Evolutionary conservation across 805 yeast species (phyloP).

Genomic region (Teunomyces pallodes): DNA sequence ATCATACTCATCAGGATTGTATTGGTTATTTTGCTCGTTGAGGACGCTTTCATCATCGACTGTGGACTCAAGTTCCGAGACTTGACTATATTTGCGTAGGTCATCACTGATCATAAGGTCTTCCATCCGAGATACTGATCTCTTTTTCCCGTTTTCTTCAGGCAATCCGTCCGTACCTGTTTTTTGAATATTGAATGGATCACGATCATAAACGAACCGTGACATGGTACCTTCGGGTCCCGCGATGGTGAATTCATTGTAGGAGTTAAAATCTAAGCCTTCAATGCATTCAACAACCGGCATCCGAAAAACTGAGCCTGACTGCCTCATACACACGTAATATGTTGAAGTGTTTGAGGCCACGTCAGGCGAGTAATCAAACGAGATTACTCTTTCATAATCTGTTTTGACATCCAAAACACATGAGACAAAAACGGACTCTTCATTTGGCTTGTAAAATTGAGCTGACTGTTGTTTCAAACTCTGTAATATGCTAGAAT

Average conservation of each 20-base stretch:
- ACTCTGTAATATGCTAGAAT: constrained; percentile 14
- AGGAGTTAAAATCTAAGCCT: constrained; percentile 62
- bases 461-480: constrained; percentile 37
- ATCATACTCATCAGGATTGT: constrained; percentile 16
- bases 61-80: constrained; percentile 23
- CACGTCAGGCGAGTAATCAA: constrained; percentile 70
- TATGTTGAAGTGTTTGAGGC: constrained; percentile 53
- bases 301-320: constrained; percentile 85
- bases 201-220: constrained; percentile 34
- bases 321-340: constrained; percentile 83
- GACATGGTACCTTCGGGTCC: constrained; percentile 58
- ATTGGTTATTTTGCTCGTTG: constrained; percentile 6
- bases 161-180: background rate
- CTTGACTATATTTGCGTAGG: constrained; percentile 13
- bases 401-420: constrained; percentile 75
- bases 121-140: background rate
- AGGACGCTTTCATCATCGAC: constrained; percentile 28
- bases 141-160: background rate
- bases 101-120: constrained; percentile 10
- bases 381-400: constrained; percentile 78
- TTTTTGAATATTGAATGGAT: background rate
- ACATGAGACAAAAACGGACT: constrained; percentile 67
- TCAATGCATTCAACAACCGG: constrained; percentile 66
- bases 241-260: constrained; percentile 59
- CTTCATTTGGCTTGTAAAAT: constrained; percentile 42